Evolutionary conservation across 1,139 yeast species (phyloP), one percentile per base, ranked within the genome.

Genomic region (Meyerozyma guilliermondii): DNA sequence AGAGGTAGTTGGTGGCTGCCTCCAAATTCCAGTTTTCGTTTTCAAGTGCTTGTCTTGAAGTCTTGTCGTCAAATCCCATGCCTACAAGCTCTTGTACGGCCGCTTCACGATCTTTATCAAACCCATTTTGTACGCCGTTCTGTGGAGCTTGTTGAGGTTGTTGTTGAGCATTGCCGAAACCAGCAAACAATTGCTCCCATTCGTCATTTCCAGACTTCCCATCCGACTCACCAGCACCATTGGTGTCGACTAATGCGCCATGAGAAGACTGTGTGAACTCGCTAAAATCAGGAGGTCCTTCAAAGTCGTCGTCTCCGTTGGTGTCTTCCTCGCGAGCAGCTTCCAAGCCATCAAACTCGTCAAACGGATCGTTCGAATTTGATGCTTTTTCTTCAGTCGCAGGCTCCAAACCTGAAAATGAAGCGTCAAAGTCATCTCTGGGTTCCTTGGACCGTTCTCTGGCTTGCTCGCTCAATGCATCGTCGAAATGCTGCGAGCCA

Each of bases 171-270:
- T 83, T 85, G 26, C 92, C 92, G 59, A 88, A 85, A 0, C 95
- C 96, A 2, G 95, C 94, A 68, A 89, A 89, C 27, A 89, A 74
- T 62, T 88, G 94, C 55, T 89, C 96, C 97, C 97, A 89, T 61
- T 89, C 97, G 55, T 87, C 95, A 45, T 77, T 76, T 7, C 59
- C 67, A n/a, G 51, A 41, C 20, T 48, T 43, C 7, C 39, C 39
- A 13, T 36, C 40, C 10, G 42, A 9, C 26, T 45, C 48, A 2
- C 22, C 22, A 17, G 29, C 28, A 20, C 39, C 22, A 46, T 41
- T 29, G 50, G 14, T 24, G 51, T 41, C 44, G 65, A 65, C 41
- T 63, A 65, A 6, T 72, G 68, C 41, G 59, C 62, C 31, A 58
- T 57, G 8, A 63, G 54, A 16, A 41, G 46, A 44, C 3, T 53